Conservation (phyloP, 805 yeast genomes). For the Starmerella riodocensis region DNA sequence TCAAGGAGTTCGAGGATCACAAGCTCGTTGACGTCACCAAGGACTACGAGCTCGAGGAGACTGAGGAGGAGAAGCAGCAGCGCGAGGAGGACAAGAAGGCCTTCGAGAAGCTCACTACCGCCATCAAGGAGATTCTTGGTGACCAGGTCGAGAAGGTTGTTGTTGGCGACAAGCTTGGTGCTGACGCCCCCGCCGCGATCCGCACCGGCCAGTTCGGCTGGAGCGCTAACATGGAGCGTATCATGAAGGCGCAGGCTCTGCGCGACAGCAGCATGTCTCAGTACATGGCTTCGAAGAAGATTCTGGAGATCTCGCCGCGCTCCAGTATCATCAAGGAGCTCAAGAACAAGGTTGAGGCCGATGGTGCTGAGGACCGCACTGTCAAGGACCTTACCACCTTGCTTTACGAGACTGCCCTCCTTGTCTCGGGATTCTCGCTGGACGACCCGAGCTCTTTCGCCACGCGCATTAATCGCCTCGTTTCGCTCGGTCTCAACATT, state of each 20-base stretch:
- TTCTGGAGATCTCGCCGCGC: slow-evolving; percentile 95
- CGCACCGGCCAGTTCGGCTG: slow-evolving; percentile 99
- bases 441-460: slow-evolving; percentile 98
- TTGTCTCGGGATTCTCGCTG: slow-evolving; percentile 96
- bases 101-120: slow-evolving; percentile 86
- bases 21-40: slow-evolving; percentile 96
- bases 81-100: slow-evolving; percentile 90
- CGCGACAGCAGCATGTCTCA: slow-evolving; percentile 98
- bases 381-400: slow-evolving; percentile 94
- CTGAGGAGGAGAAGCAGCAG: slow-evolving; percentile 90
- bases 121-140: slow-evolving; percentile 93
- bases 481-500: slow-evolving; percentile 94
- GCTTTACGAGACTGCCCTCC: slow-evolving; percentile 92
- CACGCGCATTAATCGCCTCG: slow-evolving; percentile 93
- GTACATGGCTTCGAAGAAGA: slow-evolving; percentile 99
- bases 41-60: slow-evolving; percentile 92
- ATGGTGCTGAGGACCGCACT: slow-evolving; percentile 96
- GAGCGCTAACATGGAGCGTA: slow-evolving; percentile 99
- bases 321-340: slow-evolving; percentile 91
- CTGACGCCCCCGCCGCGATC: slow-evolving; percentile 94
- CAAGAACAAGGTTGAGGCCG: slow-evolving; percentile 89
- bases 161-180: slow-evolving; percentile 92
- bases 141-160: slow-evolving; percentile 99
- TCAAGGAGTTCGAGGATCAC: slow-evolving; percentile 99
- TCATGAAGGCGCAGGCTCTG: slow-evolving; percentile 99